Evolutionary conservation across 257 asterid genomes (phyloP).

Genomic region (Ehretia macrophylla): DNA sequence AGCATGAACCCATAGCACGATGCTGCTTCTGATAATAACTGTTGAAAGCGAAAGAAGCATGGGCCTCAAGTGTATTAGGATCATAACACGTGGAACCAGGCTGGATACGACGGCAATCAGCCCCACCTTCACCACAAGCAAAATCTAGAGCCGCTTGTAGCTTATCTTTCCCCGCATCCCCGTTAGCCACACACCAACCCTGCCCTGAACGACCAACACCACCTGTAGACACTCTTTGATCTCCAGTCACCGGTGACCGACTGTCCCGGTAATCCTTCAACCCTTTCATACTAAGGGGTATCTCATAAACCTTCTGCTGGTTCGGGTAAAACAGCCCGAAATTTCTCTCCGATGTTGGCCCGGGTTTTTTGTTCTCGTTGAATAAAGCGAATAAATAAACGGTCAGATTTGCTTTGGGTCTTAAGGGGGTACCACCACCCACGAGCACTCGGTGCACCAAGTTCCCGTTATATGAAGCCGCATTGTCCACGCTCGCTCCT

Average conservation of each 20-base stretch:
- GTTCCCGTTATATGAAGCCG: constrained; percentile 85
- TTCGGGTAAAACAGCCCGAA: constrained; percentile 86
- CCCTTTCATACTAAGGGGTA: constrained; percentile 62
- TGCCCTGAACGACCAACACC: constrained; percentile 42
- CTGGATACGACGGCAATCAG: constrained; percentile 94
- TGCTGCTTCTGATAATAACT: constrained; percentile 80
- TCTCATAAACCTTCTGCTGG: constrained; percentile 59
- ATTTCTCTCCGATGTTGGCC: constrained; percentile 89
- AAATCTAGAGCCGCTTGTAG: constrained; percentile 81
- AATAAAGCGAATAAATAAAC: constrained; percentile 77
- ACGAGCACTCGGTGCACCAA: constrained; percentile 58
- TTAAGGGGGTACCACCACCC: constrained; percentile 82
- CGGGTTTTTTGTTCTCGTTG: constrained; percentile 80
- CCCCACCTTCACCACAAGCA: constrained; percentile 93
- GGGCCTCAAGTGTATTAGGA: constrained; percentile 84
- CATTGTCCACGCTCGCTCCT: constrained; percentile 70
- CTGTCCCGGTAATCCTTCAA: constrained; percentile 32
- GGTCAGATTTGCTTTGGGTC: constrained; percentile 56
- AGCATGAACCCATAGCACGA: constrained; percentile 71
- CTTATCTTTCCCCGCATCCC: constrained; percentile 46
- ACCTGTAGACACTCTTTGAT: constrained; percentile 27
- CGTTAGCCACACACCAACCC: constrained; percentile 90
- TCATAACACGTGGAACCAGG: constrained; percentile 89
- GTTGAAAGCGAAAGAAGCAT: constrained; percentile 89
- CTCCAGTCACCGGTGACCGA: constrained; percentile 34